Evolutionary conservation across 129 eudicot species (phyloP), one percentile per base, ranked within the genome.

Genomic region (Artemisia tridentata): DNA sequence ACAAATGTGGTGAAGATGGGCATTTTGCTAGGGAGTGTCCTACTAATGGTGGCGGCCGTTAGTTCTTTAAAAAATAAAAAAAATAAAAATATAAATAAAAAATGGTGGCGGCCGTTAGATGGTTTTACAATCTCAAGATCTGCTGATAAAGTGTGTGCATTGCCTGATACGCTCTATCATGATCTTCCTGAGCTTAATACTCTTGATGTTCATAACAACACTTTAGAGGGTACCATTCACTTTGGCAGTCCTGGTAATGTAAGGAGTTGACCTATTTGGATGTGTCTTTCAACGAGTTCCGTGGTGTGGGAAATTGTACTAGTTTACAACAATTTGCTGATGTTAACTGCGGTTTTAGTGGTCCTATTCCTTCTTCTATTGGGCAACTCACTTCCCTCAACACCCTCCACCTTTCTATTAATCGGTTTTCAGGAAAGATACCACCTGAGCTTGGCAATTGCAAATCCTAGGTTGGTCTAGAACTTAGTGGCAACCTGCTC

Each of bases 401-500:
- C 25, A 23, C 18, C 20, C 96, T 92, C 62, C 72, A 70, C 76
- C 91, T 92, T 68, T 76, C 89, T 59, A 79, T 79, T 23, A 92
- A 92, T 69, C 68, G 48, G n/a, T 84, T 92, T 43, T 79, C 89
- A 0, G 96, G 98, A 15, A 72, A 46, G 19, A 88, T 92, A 69
- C 96, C 95, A 0, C 84, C 89, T 4, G 91, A 88, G 75, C 80
- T 92, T 73, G 96, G 95, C 14, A 80, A 79, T 15, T 92, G 98
- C 77, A 59, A 68, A 29, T 83, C 91, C 12, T 79, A 88, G 80
- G 74, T 60, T 59, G 80, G 63, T 62, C 81, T 92, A 41, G 75
- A 74, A 78, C 72, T 92, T 60, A 62, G 75, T 16, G 74, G 31
- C 16, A 92, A 86, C 85, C 80, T 55, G 61, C 84, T 92, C 12